These are phyloP conservation scores for Globisporangium megalacanthum DNA, from an alignment of 352 stramenopile species.

Conservation along the genomic window DNA sequence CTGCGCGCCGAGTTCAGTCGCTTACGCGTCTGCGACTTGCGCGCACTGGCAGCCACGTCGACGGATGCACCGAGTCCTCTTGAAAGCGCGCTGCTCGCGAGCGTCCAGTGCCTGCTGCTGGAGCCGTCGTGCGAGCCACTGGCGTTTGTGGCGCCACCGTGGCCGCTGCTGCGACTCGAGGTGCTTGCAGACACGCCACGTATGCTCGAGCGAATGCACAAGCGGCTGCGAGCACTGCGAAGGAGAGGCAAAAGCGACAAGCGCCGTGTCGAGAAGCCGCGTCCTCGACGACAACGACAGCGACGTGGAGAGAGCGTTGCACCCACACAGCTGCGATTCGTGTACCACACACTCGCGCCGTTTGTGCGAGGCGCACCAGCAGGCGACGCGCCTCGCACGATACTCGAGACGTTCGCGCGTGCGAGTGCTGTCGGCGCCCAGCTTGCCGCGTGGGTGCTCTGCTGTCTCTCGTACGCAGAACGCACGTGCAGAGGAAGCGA, in stretches of 20 bases:
- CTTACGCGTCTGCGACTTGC: slow-evolving; percentile 37
- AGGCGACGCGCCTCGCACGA: background rate
- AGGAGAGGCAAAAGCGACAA: slow-evolving; percentile 5
- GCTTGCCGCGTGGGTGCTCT: slow-evolving; percentile 35
- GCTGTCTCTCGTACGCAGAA: slow-evolving; percentile 25
- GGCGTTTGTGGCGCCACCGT: slow-evolving; percentile 26
- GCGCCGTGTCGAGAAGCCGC: background rate
- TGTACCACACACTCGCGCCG: slow-evolving; percentile 22
- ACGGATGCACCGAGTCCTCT: slow-evolving; percentile 31
- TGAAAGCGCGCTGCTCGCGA: slow-evolving; percentile 22
- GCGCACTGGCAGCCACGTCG: slow-evolving; percentile 32
- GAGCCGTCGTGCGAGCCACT: slow-evolving; percentile 17
- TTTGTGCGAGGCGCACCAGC: slow-evolving; percentile 16
- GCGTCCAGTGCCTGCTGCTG: slow-evolving; percentile 37
- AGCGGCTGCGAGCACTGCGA: slow-evolving; percentile 31
- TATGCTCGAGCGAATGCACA: slow-evolving; percentile 35
- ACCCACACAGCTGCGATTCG: slow-evolving; percentile 30
- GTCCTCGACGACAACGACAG: background rate
- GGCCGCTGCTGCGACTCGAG: slow-evolving; percentile 50
- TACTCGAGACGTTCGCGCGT: slow-evolving; percentile 13
- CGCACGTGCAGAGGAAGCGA: background rate
- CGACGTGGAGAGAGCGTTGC: slow-evolving; percentile 13
- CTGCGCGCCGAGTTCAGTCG: slow-evolving; percentile 21
- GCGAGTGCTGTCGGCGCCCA: slow-evolving; percentile 44
- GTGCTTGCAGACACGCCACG: slow-evolving; percentile 23